These are phyloP conservation scores for Lentinula boryana DNA, from an alignment of 768 basidiomycete species.

Conservation along the genomic window DNA sequence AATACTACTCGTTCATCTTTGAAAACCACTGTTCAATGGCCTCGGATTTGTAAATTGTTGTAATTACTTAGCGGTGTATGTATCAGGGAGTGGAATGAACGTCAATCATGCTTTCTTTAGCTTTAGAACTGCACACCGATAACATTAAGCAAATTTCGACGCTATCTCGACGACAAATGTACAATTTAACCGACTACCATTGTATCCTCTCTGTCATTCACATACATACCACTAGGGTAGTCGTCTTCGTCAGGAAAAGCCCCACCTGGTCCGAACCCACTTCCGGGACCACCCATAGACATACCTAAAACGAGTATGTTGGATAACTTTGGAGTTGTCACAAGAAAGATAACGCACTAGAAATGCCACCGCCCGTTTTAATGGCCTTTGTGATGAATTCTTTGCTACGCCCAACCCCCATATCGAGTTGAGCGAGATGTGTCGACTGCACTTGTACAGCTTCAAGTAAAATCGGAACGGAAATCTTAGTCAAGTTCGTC, in stretches of 20 bases:
- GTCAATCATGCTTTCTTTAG: no score
- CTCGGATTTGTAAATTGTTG: no score
- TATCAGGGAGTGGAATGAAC: no score
- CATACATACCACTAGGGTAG: neutral
- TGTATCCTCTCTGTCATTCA: neutral
- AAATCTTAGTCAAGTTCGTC: slow-evolving; percentile 7
- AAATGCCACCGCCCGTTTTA: neutral
- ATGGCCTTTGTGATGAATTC: slow-evolving; percentile 66
- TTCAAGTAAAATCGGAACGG: neutral
- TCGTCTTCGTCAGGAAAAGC: slow-evolving; percentile 1
- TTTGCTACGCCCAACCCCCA: slow-evolving; percentile 53
- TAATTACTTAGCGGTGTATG: no score
- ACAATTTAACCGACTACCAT: neutral
- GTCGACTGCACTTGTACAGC: slow-evolving; percentile 48
- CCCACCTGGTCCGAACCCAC: neutral
- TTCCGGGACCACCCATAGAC: neutral
- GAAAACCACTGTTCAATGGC: no score
- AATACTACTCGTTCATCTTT: neutral
- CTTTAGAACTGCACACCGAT: no score
- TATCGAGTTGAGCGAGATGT: slow-evolving; percentile 44
- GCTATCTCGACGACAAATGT: neutral
- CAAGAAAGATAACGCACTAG: neutral
- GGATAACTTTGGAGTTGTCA: no score
- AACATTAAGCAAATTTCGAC: no score
- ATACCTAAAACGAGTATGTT: neutral